Percentiles rank a stretch among this genome's conserved stretches.
These are phyloP conservation scores for Yueomyces sinensis DNA, from an alignment of 805 yeast species.

Conservation along the genomic window DNA sequence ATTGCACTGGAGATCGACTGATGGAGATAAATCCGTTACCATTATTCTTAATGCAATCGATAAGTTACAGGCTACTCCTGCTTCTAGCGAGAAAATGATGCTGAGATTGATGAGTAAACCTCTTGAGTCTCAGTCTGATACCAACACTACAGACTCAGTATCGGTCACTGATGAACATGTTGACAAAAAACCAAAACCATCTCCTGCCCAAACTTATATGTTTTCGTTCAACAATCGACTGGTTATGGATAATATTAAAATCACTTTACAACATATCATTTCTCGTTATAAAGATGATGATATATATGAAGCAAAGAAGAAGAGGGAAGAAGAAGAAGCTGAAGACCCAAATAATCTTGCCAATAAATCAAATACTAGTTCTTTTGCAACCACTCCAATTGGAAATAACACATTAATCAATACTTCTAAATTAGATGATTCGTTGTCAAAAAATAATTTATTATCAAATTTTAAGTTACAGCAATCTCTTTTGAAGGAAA, in stretches of 20 bases:
- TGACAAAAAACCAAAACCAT: neutral
- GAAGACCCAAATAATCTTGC: neutral
- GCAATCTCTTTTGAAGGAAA: constrained; percentile 58
- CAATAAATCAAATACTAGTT: constrained; percentile 1
- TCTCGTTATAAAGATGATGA: constrained; percentile 47
- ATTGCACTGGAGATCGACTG: constrained; percentile 39
- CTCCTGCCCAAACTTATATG: constrained; percentile 21
- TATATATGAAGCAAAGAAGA: constrained; percentile 28
- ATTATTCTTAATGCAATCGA: constrained; percentile 32
- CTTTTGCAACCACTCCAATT: constrained; percentile 1
- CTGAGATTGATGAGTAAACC: constrained; percentile 40
- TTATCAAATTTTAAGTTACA: constrained; percentile 66
- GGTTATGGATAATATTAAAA: constrained; percentile 64
- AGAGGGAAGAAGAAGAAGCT: constrained; percentile 7
- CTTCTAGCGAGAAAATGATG: constrained; percentile 52
- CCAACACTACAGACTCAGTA: neutral
- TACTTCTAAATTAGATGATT: constrained; percentile 28
- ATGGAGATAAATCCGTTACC: constrained; percentile 35
- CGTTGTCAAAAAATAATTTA: constrained; percentile 43
- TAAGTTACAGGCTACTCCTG: constrained; percentile 57
- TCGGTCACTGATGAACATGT: neutral
- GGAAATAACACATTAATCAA: constrained; percentile 20
- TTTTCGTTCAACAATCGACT: constrained; percentile 60
- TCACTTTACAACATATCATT: constrained; percentile 51
- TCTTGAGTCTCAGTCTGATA: constrained; percentile 10